Evolutionary conservation across 345 rosid species (phyloP).

Genomic region (Combretum micranthum): DNA sequence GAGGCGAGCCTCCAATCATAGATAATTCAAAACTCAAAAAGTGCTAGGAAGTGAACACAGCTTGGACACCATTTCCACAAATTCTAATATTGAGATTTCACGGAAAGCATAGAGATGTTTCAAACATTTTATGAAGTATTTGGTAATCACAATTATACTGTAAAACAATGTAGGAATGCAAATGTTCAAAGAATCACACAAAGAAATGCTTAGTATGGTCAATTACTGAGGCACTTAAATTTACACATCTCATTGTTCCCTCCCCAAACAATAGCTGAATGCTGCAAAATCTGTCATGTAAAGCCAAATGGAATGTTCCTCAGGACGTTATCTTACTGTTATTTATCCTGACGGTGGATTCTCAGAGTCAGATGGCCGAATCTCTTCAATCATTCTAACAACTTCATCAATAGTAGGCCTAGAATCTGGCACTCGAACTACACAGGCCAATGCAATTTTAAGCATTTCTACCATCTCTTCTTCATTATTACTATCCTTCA

Average conservation of each 20-base stretch:
- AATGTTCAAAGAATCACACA: slow-evolving; percentile 14
- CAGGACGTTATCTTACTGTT: not conserved
- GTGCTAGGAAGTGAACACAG: no score
- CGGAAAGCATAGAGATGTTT: no score
- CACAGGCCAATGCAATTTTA: slow-evolving; percentile 87
- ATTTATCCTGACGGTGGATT: slow-evolving; percentile 41
- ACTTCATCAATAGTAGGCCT: slow-evolving; percentile 82
- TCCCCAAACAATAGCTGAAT: no score
- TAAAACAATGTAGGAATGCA: not conserved
- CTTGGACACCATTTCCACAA: no score
- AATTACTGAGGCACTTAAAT: no score
- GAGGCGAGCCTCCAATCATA: no score
- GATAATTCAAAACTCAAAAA: no score
- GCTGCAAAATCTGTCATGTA: not conserved
- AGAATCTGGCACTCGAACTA: slow-evolving; percentile 49
- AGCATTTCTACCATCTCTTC: slow-evolving; percentile 97
- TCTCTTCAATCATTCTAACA: slow-evolving; percentile 70
- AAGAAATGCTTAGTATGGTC: no score
- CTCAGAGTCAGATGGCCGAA: slow-evolving; percentile 49
- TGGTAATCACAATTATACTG: no score
- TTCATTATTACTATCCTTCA: slow-evolving; percentile 54
- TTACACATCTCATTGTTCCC: not conserved
- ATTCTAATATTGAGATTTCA: no score
- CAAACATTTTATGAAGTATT: no score
- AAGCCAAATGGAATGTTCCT: not conserved